Base-by-base conservation (phyloP, 2,329 filamentous ascomycete genomes). In the Penicillium sp. region DNA sequence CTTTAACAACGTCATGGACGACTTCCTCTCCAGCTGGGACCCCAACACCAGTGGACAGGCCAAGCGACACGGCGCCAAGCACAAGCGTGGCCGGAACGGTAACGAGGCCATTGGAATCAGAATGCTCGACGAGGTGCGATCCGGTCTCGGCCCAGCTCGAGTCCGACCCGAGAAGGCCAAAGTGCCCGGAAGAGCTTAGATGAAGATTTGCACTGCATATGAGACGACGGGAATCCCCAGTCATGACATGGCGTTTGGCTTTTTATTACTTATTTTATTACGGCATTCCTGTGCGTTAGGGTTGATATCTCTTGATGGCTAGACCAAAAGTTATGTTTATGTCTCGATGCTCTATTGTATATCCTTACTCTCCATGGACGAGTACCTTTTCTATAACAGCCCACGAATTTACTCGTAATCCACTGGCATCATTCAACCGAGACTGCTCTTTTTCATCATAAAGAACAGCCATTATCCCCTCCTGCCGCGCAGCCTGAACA, bases 1-100 rank as follows among this genome's bases (percentile, higher is more conserved):
- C 72, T 96, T 99, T 75, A 88, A 96, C 71, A 84, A 81, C 60
- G 91, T 97, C 71, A 86, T 99, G 81, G 93, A 97, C 71, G 93
- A 96, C 56, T 99, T 99, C 77, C 77, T 97, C 27, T 89, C 87
- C 9, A 86, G 81, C 35, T 80, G 78, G 77, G 75, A 78, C 45
- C 75, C 76, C 63, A 76, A 78, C 50, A 73, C 72, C 21, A 71
- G 75, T 47, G 64, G 72, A 6, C 74, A 75, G 65, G 74, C 66
- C 6, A 80, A 79, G 66, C 70, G 76, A 8, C 77, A 75, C 61
- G 78, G 73, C 9, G 75, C 73, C 12, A 78, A 80, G 64, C 74
- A 70, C 78, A 88, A 87, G 73, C 76, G 82, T 54, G 84, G 91
- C 21, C 93, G 93, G 78, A 91, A 93, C 77, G 88, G 88, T 19